phyloP scores from a whole-genome alignment of 202 grass and related monocot species.

The Tripidium arundinaceum region DNA sequence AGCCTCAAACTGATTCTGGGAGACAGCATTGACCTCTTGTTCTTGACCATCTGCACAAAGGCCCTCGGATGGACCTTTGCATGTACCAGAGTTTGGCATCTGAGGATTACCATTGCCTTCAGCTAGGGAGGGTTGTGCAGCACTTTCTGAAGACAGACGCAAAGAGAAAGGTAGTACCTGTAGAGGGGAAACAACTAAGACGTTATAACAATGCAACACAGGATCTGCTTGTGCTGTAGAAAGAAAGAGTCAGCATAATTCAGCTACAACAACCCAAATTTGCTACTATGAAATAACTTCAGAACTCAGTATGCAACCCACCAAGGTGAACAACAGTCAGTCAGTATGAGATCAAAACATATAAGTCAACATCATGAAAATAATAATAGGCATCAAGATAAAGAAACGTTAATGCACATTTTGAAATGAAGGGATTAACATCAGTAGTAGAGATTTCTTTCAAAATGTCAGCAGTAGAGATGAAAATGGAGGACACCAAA shows the following conservation, averaged over 20 bases:
- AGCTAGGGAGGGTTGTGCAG: constrained; percentile 27
- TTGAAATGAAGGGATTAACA: not conserved
- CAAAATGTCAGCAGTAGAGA: not conserved
- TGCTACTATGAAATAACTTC: not conserved
- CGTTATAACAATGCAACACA: not conserved
- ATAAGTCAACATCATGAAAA: not conserved
- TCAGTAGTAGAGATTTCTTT: too few relatives aligned
- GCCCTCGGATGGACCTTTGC: not conserved
- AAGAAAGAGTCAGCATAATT: not conserved
- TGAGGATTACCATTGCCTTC: constrained; percentile 31
- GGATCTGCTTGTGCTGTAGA: not conserved
- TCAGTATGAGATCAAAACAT: constrained; percentile 10
- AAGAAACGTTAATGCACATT: not conserved
- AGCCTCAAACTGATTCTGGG: constrained; percentile 10
- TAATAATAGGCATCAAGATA: not conserved
- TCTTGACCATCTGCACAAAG: constrained; percentile 28
- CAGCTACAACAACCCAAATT: not conserved
- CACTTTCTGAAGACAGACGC: constrained; percentile 59
- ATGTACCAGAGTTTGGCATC: constrained; percentile 32
- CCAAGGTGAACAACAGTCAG: constrained; percentile 1
- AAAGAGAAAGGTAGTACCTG: constrained; percentile 59
- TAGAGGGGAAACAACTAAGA: constrained; percentile 13
- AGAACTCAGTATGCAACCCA: constrained; percentile 9
- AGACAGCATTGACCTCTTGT: constrained; percentile 19
- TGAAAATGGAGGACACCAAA: not conserved